Evolutionary conservation across 1,284 basidiomycete species (phyloP).

Genomic region (Clitocybe nebularis): DNA sequence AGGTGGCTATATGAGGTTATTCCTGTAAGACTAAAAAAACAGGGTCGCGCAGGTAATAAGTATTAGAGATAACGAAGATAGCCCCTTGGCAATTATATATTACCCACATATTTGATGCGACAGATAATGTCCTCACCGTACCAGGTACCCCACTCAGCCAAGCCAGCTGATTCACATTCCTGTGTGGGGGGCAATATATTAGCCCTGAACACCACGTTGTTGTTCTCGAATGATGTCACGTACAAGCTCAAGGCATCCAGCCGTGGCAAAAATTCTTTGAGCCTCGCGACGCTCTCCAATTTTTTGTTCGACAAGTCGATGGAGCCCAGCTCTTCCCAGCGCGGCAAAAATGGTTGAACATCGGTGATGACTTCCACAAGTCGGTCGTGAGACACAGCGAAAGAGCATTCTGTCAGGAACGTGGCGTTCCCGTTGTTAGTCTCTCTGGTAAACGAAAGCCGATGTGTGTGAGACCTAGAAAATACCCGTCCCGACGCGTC

Average conservation of each 20-base stretch:
- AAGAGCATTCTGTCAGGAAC: constrained; percentile 93
- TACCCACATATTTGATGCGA: constrained; percentile 70
- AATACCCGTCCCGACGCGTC: constrained; percentile 39
- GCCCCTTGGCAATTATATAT: constrained; percentile 7
- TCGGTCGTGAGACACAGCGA: constrained; percentile 86
- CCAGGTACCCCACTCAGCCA: constrained; percentile 87
- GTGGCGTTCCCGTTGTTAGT: constrained; percentile 73
- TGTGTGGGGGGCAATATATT: constrained; percentile 36
- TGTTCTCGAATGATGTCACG: constrained; percentile 26
- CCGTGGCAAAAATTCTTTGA: constrained; percentile 91
- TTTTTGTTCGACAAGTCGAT: constrained; percentile 81
- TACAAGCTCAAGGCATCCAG: constrained; percentile 82
- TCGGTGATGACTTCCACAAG: constrained; percentile 93
- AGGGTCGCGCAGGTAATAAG: constrained; percentile 12
- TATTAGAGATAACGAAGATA: constrained; percentile 2
- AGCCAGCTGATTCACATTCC: constrained; percentile 77
- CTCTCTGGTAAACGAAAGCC: constrained; percentile 23
- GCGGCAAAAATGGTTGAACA: constrained; percentile 90
- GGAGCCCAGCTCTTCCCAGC: constrained; percentile 81
- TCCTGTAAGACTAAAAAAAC: constrained; percentile 63
- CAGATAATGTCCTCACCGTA: constrained; percentile 76
- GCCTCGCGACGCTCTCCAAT: constrained; percentile 84
- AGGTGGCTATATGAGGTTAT: constrained; percentile 90
- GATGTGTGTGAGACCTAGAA: constrained; percentile 40
- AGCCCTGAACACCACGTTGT: background rate